Percentiles rank a stretch among this genome's conserved stretches.
Conservation (phyloP, 2,329 filamentous ascomycete genomes). For the Dryadomyces sulphureus region DNA sequence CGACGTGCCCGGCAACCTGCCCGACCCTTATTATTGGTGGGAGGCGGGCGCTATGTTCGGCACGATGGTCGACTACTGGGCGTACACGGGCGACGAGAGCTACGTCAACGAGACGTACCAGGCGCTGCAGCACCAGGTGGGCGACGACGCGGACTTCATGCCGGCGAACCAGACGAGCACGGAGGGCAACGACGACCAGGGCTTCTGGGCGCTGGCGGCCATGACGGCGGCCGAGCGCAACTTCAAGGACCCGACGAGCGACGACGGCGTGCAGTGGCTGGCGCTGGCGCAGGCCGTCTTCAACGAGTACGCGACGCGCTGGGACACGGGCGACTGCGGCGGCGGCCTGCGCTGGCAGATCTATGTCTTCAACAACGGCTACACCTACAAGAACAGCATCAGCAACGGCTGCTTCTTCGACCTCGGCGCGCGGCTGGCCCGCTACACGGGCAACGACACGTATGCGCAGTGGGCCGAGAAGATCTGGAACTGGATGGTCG, state of each 20-base stretch:
- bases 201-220: slow-evolving; percentile 57
- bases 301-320: slow-evolving; percentile 60
- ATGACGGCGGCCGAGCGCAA: slow-evolving; percentile 58
- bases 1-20: slow-evolving; percentile 30
- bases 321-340: slow-evolving; percentile 54
- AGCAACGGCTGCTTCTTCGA: slow-evolving; percentile 38
- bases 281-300: slow-evolving; percentile 67
- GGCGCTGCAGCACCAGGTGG: slow-evolving; percentile 61
- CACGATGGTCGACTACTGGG: slow-evolving; percentile 70
- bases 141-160: slow-evolving; percentile 62
- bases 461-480: slow-evolving; percentile 66
- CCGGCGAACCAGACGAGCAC: slow-evolving; percentile 50
- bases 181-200: slow-evolving; percentile 62
- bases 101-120: slow-evolving; percentile 56
- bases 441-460: slow-evolving; percentile 62
- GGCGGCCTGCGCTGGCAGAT: slow-evolving; percentile 79
- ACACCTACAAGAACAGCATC: slow-evolving; percentile 49
- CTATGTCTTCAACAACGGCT: slow-evolving; percentile 68
- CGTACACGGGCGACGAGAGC: slow-evolving; percentile 30
- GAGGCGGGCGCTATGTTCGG: slow-evolving; percentile 60
- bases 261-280: slow-evolving; percentile 49
- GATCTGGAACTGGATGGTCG: slow-evolving; percentile 54
- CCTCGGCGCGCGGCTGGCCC: slow-evolving; percentile 41
- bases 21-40: slow-evolving; percentile 31
- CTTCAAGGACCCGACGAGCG: slow-evolving; percentile 39